Evolutionary conservation across 2,329 filamentous ascomycete species (phyloP), one percentile per base, ranked within the genome.

Genomic region (Aureobasidium sp.): DNA sequence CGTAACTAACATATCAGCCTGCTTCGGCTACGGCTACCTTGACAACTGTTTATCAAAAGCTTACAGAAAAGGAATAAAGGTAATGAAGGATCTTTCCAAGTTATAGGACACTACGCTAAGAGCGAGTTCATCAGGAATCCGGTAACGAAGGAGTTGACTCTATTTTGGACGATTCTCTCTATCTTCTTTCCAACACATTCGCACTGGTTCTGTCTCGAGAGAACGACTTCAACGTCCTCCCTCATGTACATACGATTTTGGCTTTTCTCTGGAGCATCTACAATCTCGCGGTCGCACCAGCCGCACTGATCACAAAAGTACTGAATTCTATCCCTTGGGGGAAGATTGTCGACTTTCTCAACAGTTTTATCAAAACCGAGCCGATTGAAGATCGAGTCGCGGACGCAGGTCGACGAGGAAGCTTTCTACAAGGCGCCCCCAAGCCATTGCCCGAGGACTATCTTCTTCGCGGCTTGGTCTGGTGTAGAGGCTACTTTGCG

Each of bases 391-490:
- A 71, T 69, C 64, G 64, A 62, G 38, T 70, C 65, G 64, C 75
- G 74, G 63, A 74, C 33, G 67, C 66, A 10, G 61, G 61, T 8
- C 75, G 62, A 62, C 67, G 61, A 60, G 69, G 40, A 61, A 75
- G 27, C 72, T 83, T 62, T 72, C 64, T 71, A 74, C 33, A 74
- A 67, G 45, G 46, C 1, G 69, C 77, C 0, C 77, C 76, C 1
- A 75, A 79, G 0, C 86, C 87, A 0, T 69, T 90, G 0, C 85
- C 86, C 0, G 88, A 90, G 51, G 88, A 91, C 62, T 89, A 83
- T 64, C 78, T 81, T 0, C 78, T 89, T 60, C 78, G 85, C 1
- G 87, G 87, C 0, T 73, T 88, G 1, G 69, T 84, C 1, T 89
- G 84, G 75, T 75, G 79, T 0, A 77, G 83, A 2, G 75, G 76